Evolutionary conservation across 495 filamentous ascomycete species (phyloP).

Genomic region (Hypoxylon perforatum): DNA sequence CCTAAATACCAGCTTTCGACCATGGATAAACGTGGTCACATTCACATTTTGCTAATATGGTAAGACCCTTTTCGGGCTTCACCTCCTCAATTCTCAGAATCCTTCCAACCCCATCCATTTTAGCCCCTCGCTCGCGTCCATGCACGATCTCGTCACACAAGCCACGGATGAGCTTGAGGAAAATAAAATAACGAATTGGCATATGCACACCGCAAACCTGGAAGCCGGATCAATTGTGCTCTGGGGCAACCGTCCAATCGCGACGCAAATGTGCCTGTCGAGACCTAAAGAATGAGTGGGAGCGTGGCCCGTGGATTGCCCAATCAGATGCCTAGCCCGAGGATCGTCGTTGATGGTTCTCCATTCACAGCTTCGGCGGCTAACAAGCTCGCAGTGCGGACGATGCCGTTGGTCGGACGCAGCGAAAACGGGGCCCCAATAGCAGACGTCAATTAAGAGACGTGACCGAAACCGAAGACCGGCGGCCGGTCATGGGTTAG

Average conservation of each 20-base stretch:
- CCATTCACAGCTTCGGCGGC: slow-evolving; percentile 10
- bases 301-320: not conserved
- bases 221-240: slow-evolving; percentile 12
- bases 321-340: slow-evolving; percentile 15
- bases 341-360: slow-evolving; percentile 4
- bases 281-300: not conserved
- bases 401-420: slow-evolving; percentile 18
- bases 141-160: slow-evolving; percentile 30
- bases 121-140: slow-evolving; percentile 12
- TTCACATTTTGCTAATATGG: slow-evolving; percentile 2
- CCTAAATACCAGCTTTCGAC: not conserved
- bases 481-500: slow-evolving; percentile 14
- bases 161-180: slow-evolving; percentile 1
- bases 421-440: slow-evolving; percentile 13
- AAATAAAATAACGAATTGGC: slow-evolving; percentile 6
- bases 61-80: slow-evolving; percentile 1
- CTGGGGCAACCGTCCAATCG: slow-evolving; percentile 6
- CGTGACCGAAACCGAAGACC: not conserved
- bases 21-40: slow-evolving; percentile 16
- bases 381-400: slow-evolving; percentile 5
- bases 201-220: slow-evolving; percentile 26
- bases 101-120: not conserved
- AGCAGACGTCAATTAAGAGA: slow-evolving; percentile 6
- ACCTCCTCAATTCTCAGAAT: slow-evolving; percentile 6
- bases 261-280: not conserved